Evolutionary conservation across 1,139 yeast species (phyloP).

Genomic region (Geotrichum phurueaensis): DNA sequence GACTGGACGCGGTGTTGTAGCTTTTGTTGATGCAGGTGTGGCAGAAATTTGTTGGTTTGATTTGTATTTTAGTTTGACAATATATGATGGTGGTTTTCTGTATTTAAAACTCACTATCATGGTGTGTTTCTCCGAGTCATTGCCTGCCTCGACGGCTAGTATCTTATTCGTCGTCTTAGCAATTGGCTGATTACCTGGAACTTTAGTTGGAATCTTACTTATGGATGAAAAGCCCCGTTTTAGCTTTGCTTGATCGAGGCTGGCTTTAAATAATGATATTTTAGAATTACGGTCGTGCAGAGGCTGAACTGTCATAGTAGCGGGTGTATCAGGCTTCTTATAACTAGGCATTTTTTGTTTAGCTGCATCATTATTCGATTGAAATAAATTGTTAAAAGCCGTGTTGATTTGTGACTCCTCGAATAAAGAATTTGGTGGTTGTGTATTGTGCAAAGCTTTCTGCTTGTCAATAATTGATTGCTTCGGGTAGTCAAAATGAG

Average conservation of each 20-base stretch:
- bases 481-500: neutral
- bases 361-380: neutral
- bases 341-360: neutral
- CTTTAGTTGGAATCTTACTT: neutral
- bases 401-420: neutral
- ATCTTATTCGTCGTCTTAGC: neutral
- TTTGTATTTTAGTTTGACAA: neutral
- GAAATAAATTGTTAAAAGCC: neutral
- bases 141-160: neutral
- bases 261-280: neutral
- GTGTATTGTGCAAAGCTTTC: neutral
- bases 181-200: neutral
- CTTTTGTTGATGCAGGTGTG: neutral
- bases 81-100: neutral
- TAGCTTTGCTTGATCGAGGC: neutral
- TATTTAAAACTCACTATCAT: neutral
- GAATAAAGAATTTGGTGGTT: neutral
- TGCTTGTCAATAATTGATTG: neutral
- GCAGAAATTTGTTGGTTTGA: neutral
- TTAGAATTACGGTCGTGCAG: neutral
- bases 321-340: neutral
- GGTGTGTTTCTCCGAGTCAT: neutral
- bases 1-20: neutral
- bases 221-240: neutral
- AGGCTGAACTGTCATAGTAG: neutral